Base-by-base conservation (phyloP, 2,329 filamentous ascomycete species). In the Arthrobotrys iridis region DNA sequence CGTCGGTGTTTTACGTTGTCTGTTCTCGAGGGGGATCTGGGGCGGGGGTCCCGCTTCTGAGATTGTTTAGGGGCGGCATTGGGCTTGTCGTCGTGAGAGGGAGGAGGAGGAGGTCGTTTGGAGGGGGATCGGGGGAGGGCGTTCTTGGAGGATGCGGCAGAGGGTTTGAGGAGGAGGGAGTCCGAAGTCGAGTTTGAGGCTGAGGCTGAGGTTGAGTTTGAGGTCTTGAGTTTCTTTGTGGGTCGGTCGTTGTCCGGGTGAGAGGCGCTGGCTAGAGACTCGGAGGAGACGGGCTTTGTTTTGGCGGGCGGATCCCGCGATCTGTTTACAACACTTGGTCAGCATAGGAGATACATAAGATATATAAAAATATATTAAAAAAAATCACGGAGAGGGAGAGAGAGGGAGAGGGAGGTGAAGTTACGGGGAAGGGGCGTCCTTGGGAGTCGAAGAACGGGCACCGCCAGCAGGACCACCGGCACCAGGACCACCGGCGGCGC, bases 141-240 rank as follows among this genome's bases (percentile, higher is more conserved):
- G 20, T 63, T 28, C 30, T 74, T 74, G 13, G 62, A 55, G 4
- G 45, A 13, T 11, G 52, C 15, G 4, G 45, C 30, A 33, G n/a
- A 48, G 30, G 60, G 15, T 45, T 58, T 58, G 1, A 41, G 15
- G 15, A 33, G 33, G 4, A 57, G 41, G 10, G 70, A 33, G 28
- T 74, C 52, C 15, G 59, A 55, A 18, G 33, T 22, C 8, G n/a
- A 13, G n/a, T n/a, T n/a, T n/a, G 7, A 55, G 28, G 28, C 22
- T 26, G 28, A n/a, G 13, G 43, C 26, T 26, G 70, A 66, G 4
- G 62, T 35, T 6, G 57, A 67, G 18, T 35, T 57, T 7, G 70
- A 74, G 5, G 62, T 74, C 22, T 74, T 74, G 13, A 74, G 55
- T 20, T 76, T 76, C 33, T 76, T 76, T 4, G 72, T 57, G 1